A percentile compares a stretch with the other conserved stretches of the same genome.
Conservation (phyloP, 768 basidiomycete species). For the Gymnopilus junonius region DNA sequence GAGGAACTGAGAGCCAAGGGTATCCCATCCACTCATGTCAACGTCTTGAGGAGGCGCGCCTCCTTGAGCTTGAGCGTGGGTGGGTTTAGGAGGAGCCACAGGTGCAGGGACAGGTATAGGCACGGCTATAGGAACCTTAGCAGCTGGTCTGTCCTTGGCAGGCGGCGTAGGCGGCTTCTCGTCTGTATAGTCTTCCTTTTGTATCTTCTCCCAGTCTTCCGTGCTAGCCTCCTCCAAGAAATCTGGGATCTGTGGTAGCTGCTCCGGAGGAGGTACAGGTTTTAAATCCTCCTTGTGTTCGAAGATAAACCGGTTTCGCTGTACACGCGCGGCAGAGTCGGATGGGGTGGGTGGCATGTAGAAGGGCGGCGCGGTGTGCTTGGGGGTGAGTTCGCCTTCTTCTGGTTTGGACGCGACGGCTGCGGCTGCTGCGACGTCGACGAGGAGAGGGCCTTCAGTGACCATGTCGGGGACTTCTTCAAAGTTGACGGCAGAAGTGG, state of each 20-base stretch:
- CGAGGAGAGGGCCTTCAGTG: conserved; percentile 12
- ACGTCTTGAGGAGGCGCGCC: conserved; percentile 10
- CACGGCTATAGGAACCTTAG: conserved; percentile 2
- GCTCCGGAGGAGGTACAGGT: conserved; percentile 14
- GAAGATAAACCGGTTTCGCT: conserved; percentile 5
- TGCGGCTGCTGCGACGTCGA: not conserved
- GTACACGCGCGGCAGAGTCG: conserved; percentile 28
- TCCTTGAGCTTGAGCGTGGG: not conserved
- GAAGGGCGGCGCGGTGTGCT: conserved; percentile 5
- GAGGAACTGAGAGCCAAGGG: conserved; percentile 14
- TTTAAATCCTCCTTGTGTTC: conserved; percentile 11
- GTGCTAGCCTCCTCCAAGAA: conserved; percentile 22
- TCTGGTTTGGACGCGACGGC: conserved; percentile 11
- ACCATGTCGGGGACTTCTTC: conserved; percentile 23
- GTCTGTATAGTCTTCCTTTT: conserved; percentile 25
- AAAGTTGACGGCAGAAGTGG: conserved; percentile 6
- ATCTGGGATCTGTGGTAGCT: conserved; percentile 31
- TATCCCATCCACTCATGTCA: conserved; percentile 16
- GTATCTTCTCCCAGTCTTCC: conserved; percentile 39
- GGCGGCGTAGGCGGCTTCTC: conserved; percentile 32
- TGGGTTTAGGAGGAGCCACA: no score
- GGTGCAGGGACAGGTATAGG: no score
- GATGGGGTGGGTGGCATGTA: conserved; percentile 34
- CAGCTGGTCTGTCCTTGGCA: conserved; percentile 25
- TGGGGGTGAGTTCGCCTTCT: conserved; percentile 20